Evolutionary conservation across 371 early-diverging fungal species (phyloP), one percentile per base, ranked within the genome.

Genomic region (Haplosporangium sp.): DNA sequence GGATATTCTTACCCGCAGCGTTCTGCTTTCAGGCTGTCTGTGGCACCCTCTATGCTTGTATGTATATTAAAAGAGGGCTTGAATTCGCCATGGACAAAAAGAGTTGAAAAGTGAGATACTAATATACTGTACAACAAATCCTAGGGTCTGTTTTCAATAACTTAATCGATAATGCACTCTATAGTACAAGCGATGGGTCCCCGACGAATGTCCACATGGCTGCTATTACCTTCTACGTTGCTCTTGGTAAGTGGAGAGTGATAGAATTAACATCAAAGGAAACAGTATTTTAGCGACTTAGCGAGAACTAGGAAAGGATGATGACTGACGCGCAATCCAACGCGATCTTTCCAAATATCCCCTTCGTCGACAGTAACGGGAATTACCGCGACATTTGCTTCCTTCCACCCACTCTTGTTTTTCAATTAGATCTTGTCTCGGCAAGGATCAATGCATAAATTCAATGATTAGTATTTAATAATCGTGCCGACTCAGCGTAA

Each of bases 21-120:
- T 82, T 90, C 27, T 64, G 88, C 20, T 88, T 91, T 65, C 92
- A 91, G 85, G 86, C 91, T 66, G 88, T 88, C 71, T 88, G 87
- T 57, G 92, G 92, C 4, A 89, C 91, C 3, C 85, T 92, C 7
- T 92, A 92, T 69, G 92, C 93, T 7, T 92, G 90, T 79, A 74
- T 55, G 34, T 52, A 19, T 52, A 8, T n/a, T 17, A 52, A 52
- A 19, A 50, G 8, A 4, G 13, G 13, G 50, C 4, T 50, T 17
- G 19, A 4, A n/a, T 50, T 52, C 17, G 9, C 20, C 4, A 19
- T 15, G 38, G 38, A 61, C 7, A 45, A 48, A 48, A 34, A 4
- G 48, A 55, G 8, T 27, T 27, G 8, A 55, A 55, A n/a, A 55
- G 7, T 8, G 11, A 4, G 45, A 45, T 45, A 10, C 13, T 45